Evolutionary conservation across 164 flowering plant genomes (phyloP).

Genomic region (Macadamia integrifolia): DNA sequence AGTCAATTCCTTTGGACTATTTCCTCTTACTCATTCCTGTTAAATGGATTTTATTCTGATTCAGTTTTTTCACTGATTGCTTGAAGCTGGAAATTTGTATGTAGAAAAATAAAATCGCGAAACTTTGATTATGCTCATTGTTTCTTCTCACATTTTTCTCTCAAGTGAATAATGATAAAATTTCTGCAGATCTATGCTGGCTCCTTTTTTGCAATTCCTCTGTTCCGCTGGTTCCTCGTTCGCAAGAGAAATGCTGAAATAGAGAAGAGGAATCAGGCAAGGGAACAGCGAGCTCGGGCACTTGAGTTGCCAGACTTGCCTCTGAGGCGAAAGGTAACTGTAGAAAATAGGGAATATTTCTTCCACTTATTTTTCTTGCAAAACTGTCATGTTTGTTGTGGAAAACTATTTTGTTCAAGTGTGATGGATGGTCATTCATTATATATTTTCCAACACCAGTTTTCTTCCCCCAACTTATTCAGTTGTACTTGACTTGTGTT

Average conservation of each 20-base stretch:
- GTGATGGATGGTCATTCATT: not conserved
- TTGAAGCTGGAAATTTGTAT: not conserved
- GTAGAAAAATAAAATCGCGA: not conserved
- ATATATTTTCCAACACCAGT: too few species aligned
- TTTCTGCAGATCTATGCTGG: constrained; percentile 81
- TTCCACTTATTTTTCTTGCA: not conserved
- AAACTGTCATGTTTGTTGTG: not conserved
- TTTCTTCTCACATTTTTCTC: not conserved
- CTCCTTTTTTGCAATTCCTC: constrained; percentile 92
- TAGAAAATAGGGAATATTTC: not conserved
- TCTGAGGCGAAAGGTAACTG: constrained; percentile 74
- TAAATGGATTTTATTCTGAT: too few species aligned
- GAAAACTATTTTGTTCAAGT: not conserved
- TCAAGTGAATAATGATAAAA: not conserved
- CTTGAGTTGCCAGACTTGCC: constrained; percentile 70
- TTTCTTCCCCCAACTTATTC: too few species aligned
- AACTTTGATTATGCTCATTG: not conserved
- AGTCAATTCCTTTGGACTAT: too few species aligned
- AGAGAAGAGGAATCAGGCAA: constrained; percentile 67
- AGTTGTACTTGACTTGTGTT: too few species aligned
- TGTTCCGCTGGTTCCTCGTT: constrained; percentile 74
- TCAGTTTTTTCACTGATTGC: too few species aligned
- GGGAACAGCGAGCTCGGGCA: constrained; percentile 54
- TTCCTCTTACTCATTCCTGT: too few species aligned
- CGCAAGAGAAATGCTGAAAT: constrained; percentile 59